phyloP scores from a whole-genome alignment of 441 rosid species.

The Gossypium schwendimanii region DNA sequence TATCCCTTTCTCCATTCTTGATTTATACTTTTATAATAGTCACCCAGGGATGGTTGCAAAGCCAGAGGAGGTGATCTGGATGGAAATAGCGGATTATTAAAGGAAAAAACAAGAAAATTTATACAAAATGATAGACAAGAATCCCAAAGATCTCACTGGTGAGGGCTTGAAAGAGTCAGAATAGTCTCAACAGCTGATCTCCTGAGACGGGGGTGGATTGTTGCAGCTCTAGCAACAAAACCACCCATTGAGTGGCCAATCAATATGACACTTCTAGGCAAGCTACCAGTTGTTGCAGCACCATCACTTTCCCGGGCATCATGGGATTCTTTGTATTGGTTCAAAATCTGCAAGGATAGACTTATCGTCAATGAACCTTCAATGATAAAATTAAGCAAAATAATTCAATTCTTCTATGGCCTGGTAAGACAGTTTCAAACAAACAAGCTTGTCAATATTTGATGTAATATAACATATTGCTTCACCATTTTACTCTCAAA shows the following conservation, averaged over 20 bases:
- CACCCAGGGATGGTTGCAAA: slow-evolving; percentile 91
- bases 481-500: background rate
- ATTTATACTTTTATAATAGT: slow-evolving; percentile 70
- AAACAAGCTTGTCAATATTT: background rate
- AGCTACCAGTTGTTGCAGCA: slow-evolving; percentile 51
- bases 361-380: background rate
- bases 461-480: background rate
- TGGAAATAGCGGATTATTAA: slow-evolving; percentile 18
- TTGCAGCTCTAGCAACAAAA: slow-evolving; percentile 97
- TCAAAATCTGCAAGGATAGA: slow-evolving; percentile 58
- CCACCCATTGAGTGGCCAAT: slow-evolving; percentile 99
- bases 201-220: slow-evolving; percentile 70
- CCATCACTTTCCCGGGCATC: slow-evolving; percentile 69
- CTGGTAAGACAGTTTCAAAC: background rate
- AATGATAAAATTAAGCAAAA: slow-evolving; percentile 1
- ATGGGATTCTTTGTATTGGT: slow-evolving; percentile 72
- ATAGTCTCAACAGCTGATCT: slow-evolving; percentile 77
- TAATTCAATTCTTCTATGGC: background rate
- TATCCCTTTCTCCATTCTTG: slow-evolving; percentile 81
- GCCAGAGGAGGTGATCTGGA: slow-evolving; percentile 95
- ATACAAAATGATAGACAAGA: slow-evolving; percentile 8
- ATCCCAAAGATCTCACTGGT: slow-evolving; percentile 57
- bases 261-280: slow-evolving; percentile 82
- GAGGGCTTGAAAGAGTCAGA: slow-evolving; percentile 90
- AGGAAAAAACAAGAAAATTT: slow-evolving; percentile 20